phyloP scores from a whole-genome alignment of 1,284 basidiomycete species.

The Melampsora occidentalis region DNA sequence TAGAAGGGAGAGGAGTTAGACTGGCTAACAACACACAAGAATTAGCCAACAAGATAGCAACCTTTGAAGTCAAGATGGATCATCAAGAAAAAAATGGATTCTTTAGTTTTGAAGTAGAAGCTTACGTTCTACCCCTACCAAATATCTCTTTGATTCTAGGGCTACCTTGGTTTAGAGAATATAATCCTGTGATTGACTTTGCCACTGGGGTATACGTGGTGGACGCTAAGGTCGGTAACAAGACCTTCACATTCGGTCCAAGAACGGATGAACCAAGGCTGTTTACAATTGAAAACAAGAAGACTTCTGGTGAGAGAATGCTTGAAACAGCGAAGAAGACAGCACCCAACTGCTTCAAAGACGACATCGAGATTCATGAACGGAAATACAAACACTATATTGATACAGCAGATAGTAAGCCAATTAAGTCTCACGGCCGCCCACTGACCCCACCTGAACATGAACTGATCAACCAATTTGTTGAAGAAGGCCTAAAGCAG shows the following conservation, averaged over 20 bases:
- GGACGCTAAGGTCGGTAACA: too few relatives aligned
- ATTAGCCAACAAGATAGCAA: too few relatives aligned
- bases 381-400: conserved; percentile 12
- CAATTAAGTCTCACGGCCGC: neutral
- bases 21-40: too few relatives aligned
- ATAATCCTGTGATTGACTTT: too few relatives aligned
- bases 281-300: too few relatives aligned
- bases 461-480: conserved; percentile 13
- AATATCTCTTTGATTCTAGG: neutral
- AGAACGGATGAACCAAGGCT: too few relatives aligned
- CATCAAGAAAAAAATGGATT: too few relatives aligned
- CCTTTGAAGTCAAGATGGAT: too few relatives aligned
- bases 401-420: neutral
- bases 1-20: too few relatives aligned
- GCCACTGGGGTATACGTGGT: too few relatives aligned
- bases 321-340: neutral
- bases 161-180: neutral
- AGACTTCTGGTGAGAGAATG: neutral
- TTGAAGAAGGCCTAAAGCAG: neutral
- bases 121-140: neutral
- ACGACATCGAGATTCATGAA: neutral
- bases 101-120: too few relatives aligned
- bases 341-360: neutral
- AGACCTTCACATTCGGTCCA: too few relatives aligned
- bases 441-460: conserved; percentile 1